These are phyloP conservation scores for Teunomyces tritomae DNA, from an alignment of 805 yeast genomes.

Conservation along the genomic window DNA sequence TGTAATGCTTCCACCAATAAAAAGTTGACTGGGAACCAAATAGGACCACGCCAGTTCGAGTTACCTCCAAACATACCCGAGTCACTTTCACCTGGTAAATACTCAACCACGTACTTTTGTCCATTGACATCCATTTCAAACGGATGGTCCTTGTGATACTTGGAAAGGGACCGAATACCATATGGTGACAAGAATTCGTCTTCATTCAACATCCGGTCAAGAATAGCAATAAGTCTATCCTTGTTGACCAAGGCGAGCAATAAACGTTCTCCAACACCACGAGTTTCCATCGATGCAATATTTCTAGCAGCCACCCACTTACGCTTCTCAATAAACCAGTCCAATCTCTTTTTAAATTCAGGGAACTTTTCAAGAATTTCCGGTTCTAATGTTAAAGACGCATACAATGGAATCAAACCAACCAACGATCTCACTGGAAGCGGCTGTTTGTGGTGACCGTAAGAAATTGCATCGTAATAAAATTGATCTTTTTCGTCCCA, in stretches of 20 bases:
- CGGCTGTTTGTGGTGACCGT: slow-evolving; percentile 68
- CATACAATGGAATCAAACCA: slow-evolving; percentile 88
- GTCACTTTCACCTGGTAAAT: slow-evolving; percentile 86
- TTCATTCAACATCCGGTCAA: slow-evolving; percentile 81
- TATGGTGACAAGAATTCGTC: slow-evolving; percentile 78
- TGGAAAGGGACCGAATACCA: slow-evolving; percentile 87
- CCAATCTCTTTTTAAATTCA: slow-evolving; percentile 74
- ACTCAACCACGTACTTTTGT: slow-evolving; percentile 62
- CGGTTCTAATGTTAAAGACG: slow-evolving; percentile 84
- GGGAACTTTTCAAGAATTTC: slow-evolving; percentile 76
- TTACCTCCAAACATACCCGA: slow-evolving; percentile 95
- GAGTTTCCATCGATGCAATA: slow-evolving; percentile 76
- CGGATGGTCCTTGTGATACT: slow-evolving; percentile 81
- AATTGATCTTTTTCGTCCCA: slow-evolving; percentile 91
- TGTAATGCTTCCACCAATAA: slow-evolving; percentile 82
- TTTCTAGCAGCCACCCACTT: slow-evolving; percentile 72
- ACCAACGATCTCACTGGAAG: slow-evolving; percentile 86
- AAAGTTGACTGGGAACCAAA: slow-evolving; percentile 93
- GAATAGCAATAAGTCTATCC: slow-evolving; percentile 72
- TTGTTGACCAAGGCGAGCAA: slow-evolving; percentile 76
- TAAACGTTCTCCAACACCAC: slow-evolving; percentile 82
- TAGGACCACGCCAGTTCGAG: slow-evolving; percentile 97
- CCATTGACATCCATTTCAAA: slow-evolving; percentile 83
- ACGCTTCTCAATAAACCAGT: slow-evolving; percentile 78
- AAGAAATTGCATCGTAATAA: slow-evolving; percentile 85